Conservation (phyloP, 2,329 filamentous ascomycete genomes). For the Karstenula rhodostoma region DNA sequence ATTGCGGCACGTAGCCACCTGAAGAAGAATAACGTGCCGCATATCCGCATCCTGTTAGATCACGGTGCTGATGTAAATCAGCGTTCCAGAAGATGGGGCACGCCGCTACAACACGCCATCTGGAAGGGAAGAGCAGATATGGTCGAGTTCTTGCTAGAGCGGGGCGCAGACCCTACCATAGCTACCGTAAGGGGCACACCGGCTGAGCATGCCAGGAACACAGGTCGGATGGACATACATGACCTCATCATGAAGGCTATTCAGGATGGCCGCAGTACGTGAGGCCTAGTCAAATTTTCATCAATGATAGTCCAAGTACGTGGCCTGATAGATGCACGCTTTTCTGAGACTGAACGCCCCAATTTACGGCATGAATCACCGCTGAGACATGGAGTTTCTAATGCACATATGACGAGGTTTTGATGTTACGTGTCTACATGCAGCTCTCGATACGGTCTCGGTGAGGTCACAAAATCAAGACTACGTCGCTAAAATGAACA, state of each 20-base stretch:
- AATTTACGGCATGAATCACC: no score
- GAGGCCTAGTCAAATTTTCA: no score
- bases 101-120: constrained; percentile 15
- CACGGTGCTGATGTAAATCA: constrained; percentile 18
- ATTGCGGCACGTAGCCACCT: not conserved
- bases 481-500: no score
- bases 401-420: no score
- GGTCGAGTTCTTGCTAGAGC: constrained; percentile 8
- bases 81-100: constrained; percentile 3
- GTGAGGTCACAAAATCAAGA: no score
- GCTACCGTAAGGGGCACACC: not conserved
- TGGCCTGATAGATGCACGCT: no score
- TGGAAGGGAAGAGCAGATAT: not conserved
- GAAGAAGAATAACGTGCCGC: not conserved
- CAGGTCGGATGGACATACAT: not conserved
- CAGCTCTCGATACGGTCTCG: no score
- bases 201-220: not conserved
- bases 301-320: no score
- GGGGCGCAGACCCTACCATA: constrained; percentile 15
- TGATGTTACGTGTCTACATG: no score
- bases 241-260: not conserved
- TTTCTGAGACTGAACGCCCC: no score
- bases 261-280: no score
- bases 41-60: constrained; percentile 12
- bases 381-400: no score